Percentiles rank a stretch among this genome's conserved stretches.
Conservation (phyloP, 1,284 basidiomycete genomes). For the Sporisorium exsertum region DNA sequence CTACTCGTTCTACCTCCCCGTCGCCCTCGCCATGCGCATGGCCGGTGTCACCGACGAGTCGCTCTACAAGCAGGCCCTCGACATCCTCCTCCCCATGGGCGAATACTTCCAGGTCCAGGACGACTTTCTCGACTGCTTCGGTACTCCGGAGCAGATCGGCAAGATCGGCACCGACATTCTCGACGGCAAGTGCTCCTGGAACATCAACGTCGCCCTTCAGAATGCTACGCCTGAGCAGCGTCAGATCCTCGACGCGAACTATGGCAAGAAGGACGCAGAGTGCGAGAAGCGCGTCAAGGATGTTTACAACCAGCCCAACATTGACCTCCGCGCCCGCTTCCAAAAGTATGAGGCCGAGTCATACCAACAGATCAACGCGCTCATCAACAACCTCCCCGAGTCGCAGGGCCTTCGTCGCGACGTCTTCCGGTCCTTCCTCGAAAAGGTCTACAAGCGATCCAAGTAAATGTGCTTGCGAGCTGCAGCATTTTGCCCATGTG, state of each 20-base stretch:
- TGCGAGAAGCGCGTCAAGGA: constrained; percentile 80
- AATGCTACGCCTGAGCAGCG: constrained; percentile 77
- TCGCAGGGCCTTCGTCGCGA: constrained; percentile 76
- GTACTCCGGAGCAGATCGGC: constrained; percentile 89
- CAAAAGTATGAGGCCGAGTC: constrained; percentile 81
- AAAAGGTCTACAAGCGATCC: constrained; percentile 84
- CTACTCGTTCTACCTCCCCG: constrained; percentile 98
- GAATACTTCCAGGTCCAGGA: constrained; percentile 99
- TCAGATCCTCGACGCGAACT: constrained; percentile 77
- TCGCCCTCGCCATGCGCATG: constrained; percentile 89
- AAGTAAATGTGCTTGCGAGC: constrained; percentile 56
- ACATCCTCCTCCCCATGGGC: constrained; percentile 90
- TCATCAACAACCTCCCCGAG: constrained; percentile 64
- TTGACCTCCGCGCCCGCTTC: constrained; percentile 76
- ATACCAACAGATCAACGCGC: constrained; percentile 73
- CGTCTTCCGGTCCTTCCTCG: constrained; percentile 85
- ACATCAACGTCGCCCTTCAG: constrained; percentile 87
- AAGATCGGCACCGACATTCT: constrained; percentile 98
- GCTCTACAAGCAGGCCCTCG: constrained; percentile 82
- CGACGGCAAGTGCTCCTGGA: constrained; percentile 99
- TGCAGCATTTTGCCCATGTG: not conserved
- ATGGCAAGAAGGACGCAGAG: constrained; percentile 82
- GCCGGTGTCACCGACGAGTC: constrained; percentile 78
- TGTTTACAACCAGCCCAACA: constrained; percentile 79
- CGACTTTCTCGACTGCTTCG: constrained; percentile 94